Base-by-base conservation (phyloP, 768 basidiomycete genomes). In the Agaricus blazei region DNA sequence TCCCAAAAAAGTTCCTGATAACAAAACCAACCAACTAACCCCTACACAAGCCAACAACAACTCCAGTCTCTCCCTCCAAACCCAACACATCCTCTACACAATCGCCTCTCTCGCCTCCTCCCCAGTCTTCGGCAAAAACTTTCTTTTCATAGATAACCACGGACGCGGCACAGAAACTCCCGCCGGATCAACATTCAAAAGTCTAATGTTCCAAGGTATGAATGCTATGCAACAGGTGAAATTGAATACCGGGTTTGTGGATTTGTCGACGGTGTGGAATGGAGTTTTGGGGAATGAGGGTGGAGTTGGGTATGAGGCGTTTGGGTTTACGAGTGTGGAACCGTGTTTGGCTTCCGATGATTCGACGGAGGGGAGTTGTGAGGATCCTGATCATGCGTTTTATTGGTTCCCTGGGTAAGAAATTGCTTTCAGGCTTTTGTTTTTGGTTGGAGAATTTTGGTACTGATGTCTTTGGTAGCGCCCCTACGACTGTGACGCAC, bases 121-220 rank as follows among this genome's bases (percentile, higher is more conserved):
- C 4, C 82, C 81, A 0, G 74, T 73, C 5, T 75, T 75, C 49
- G 80, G 76, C 4, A 70, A 72, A 51, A 71, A 76, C 48, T 74
- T 83, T 60, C 74, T 83, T 26, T 48, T 83, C n/a, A 67, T 77
- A 2, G 79, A 82, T 58, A 75, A 70, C 36, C 81, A 82, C 45
- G 81, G 80, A 7, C 74, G 72, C 9, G 81, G 81, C 9, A 63
- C 43, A 1, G 64, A 70, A 12, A 65, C 74, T 0, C 59, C 69
- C 4, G 62, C 63, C 31, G 81, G 80, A 23, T 70, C 81, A 54
- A 70, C 72, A 15, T 81, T 70, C 68, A 74, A 79, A 45, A 69
- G 74, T 45, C 60, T 68, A 2, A 55, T 81, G 34, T 81, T 76
- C 59, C 60, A 69, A 7, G 74, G 72, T 4, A 63, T 82, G 27